phyloP scores from a whole-genome alignment of 352 stramenopile genomes.

The Phytophthora constricta region DNA sequence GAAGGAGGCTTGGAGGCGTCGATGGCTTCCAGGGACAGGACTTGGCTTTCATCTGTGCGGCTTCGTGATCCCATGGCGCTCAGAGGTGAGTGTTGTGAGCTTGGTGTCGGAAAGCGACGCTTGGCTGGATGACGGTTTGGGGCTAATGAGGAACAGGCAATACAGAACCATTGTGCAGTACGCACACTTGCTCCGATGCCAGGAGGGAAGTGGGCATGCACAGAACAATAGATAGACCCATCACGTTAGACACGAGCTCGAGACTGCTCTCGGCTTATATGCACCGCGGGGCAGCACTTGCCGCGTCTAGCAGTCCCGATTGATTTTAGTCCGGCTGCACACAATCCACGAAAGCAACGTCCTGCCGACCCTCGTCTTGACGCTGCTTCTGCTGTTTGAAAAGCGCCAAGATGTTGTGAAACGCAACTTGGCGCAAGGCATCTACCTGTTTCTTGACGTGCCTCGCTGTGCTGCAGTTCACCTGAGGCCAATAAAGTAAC shows the following conservation, averaged over 20 bases:
- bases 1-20: conserved; percentile 15
- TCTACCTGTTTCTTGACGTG: conserved; percentile 78
- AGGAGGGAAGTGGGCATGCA: no score
- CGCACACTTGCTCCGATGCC: no score
- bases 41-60: conserved; percentile 42
- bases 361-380: conserved; percentile 1
- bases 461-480: conserved; percentile 73
- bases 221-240: no score
- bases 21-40: conserved; percentile 56
- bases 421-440: conserved; percentile 65
- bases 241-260: no score
- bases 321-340: neutral
- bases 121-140: neutral
- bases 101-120: conserved; percentile 1
- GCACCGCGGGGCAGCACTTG: neutral
- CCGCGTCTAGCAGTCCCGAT: neutral
- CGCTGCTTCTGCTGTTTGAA: conserved; percentile 50
- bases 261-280: neutral
- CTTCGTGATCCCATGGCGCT: conserved; percentile 30
- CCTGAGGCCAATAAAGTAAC: conserved; percentile 42
- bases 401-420: conserved; percentile 64
- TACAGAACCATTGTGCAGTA: no score
- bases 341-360: neutral
- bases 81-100: no score
- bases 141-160: conserved; percentile 18